Evolutionary conservation across 1,284 basidiomycete species (phyloP).

Genomic region (Puccinia horiana): DNA sequence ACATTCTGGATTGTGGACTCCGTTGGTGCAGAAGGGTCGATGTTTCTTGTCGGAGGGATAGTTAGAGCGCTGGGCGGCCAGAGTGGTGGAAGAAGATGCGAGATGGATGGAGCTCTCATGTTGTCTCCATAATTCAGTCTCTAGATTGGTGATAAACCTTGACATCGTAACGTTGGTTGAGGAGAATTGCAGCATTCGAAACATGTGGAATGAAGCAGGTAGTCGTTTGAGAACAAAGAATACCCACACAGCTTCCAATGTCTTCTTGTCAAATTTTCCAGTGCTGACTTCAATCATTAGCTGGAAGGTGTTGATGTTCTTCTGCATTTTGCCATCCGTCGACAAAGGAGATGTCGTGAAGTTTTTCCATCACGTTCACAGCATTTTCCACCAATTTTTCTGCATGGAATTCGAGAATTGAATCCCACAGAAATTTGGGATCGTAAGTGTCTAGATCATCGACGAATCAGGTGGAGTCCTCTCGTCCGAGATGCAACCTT

Average conservation of each 20-base stretch:
- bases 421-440: background rate
- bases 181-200: background rate
- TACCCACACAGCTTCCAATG: background rate
- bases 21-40: background rate
- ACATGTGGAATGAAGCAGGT: background rate
- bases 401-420: background rate
- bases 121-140: background rate
- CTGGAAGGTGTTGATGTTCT: background rate
- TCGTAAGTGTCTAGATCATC: background rate
- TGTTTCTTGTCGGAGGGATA: too few relatives aligned
- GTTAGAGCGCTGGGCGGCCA: too few relatives aligned
- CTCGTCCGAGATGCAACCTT: background rate
- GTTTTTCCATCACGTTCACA: background rate
- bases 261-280: background rate
- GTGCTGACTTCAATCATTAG: background rate
- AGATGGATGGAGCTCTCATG: too few relatives aligned
- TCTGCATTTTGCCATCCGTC: background rate
- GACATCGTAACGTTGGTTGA: background rate
- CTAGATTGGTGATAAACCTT: background rate
- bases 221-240: conserved; percentile 7
- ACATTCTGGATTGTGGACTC: background rate
- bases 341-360: background rate
- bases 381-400: background rate
- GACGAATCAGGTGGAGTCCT: background rate
- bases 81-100: background rate